These are phyloP conservation scores for Boletus barrowsii DNA, from an alignment of 768 basidiomycete genomes.

Conservation along the genomic window DNA sequence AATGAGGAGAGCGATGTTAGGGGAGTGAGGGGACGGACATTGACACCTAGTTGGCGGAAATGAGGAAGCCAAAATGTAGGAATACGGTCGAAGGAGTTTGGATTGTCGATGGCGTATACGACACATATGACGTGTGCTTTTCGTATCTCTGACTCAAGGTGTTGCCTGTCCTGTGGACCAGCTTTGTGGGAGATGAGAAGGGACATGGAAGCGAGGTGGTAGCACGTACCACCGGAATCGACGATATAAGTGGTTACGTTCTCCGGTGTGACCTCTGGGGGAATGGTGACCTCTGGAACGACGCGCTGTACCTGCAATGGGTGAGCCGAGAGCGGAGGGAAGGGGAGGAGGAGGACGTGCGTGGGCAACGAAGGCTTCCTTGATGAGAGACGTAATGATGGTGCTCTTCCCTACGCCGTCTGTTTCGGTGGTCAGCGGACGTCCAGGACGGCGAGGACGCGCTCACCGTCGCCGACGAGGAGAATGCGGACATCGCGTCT, in stretches of 20 bases:
- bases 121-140: slow-evolving; percentile 98
- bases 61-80: slow-evolving; percentile 98
- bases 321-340: slow-evolving; percentile 3
- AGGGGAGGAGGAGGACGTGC: slow-evolving; percentile 40
- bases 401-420: slow-evolving; percentile 98
- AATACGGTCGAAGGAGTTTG: slow-evolving; percentile 94
- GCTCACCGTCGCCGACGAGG: slow-evolving; percentile 88
- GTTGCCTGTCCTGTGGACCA: slow-evolving; percentile 77
- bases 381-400: slow-evolving; percentile 95
- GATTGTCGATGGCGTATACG: slow-evolving; percentile 95
- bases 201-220: not conserved
- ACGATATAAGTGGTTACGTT: slow-evolving; percentile 98
- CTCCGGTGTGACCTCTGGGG: slow-evolving; percentile 95
- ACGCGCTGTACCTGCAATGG: slow-evolving; percentile 79
- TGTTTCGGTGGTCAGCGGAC: slow-evolving; percentile 31
- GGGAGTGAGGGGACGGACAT: slow-evolving; percentile 50
- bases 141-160: slow-evolving; percentile 92
- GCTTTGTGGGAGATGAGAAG: slow-evolving; percentile 44
- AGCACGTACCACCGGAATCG: slow-evolving; percentile 83
- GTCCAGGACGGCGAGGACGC: slow-evolving; percentile 4
- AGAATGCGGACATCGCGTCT: slow-evolving; percentile 92
- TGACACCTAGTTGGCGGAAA: slow-evolving; percentile 92
- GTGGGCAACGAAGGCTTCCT: slow-evolving; percentile 89
- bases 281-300: slow-evolving; percentile 96
- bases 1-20: slow-evolving; percentile 4